phyloP scores from a whole-genome alignment of 1,284 basidiomycete species.

The Wallemia ichthyophaga region DNA sequence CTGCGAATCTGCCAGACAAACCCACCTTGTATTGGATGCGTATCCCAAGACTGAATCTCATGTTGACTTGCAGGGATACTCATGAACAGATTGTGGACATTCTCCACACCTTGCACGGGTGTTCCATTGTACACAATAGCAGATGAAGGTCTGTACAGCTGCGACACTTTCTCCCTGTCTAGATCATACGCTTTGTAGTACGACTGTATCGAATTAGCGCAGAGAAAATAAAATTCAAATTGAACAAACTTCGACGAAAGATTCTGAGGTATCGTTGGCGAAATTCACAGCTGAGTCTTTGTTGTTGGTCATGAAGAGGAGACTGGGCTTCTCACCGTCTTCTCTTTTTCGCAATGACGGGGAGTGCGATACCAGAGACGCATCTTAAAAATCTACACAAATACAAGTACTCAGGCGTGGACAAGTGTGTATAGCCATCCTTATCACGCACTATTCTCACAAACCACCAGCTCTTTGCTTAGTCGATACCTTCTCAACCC shows the following conservation, averaged over 20 bases:
- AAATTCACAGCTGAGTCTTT: neutral
- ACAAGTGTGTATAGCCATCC: slow-evolving; percentile 20
- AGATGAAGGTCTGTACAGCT: neutral
- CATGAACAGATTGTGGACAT: neutral
- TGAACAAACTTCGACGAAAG: neutral
- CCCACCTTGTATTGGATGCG: neutral
- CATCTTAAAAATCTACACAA: slow-evolving; percentile 21
- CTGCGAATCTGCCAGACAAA: too few species aligned
- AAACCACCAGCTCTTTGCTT: slow-evolving; percentile 27
- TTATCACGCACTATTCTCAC: too few species aligned
- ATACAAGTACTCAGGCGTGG: slow-evolving; percentile 27
- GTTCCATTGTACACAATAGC: neutral
- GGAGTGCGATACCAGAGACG: neutral
- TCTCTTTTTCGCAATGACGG: too few species aligned
- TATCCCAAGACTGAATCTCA: neutral
- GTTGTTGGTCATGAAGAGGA: too few species aligned
- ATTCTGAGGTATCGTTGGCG: neutral
- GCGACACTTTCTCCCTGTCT: neutral
- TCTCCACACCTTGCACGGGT: neutral
- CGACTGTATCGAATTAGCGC: neutral
- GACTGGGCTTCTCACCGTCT: too few species aligned
- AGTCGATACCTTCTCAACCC: slow-evolving; percentile 58
- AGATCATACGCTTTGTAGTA: neutral
- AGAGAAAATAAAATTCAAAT: too few species aligned
- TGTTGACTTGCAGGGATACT: neutral